phyloP scores from a whole-genome alignment of 768 basidiomycete genomes.

The Hortiboletus flavorubellus region DNA sequence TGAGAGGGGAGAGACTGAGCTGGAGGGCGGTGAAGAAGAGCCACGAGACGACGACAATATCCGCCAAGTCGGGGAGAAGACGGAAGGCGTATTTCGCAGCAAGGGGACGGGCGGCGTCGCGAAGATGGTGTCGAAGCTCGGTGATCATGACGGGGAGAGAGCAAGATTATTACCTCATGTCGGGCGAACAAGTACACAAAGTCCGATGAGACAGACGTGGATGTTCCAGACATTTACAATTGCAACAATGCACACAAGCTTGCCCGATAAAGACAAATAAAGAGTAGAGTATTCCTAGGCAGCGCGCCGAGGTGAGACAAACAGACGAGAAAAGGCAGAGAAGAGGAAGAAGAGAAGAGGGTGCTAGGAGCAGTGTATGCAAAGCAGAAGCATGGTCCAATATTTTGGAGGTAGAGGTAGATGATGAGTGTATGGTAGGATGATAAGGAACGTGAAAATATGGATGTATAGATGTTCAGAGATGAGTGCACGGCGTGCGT shows the following conservation, averaged over 20 bases:
- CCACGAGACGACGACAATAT: constrained; percentile 52
- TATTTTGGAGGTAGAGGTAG: constrained; percentile 24
- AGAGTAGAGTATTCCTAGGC: constrained; percentile 27
- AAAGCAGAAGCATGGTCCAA: constrained; percentile 26
- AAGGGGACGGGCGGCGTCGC: constrained; percentile 28
- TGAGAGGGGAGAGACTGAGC: constrained; percentile 51
- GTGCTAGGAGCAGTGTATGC: constrained; percentile 21
- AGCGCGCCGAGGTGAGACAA: constrained; percentile 4
- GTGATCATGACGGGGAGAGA: constrained; percentile 22
- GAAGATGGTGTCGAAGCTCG: constrained; percentile 28
- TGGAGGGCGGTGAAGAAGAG: constrained; percentile 58
- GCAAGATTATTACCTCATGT: constrained; percentile 17
- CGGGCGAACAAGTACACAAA: constrained; percentile 11
- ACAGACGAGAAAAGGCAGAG: neutral
- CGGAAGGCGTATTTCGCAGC: constrained; percentile 44
- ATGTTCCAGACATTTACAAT: constrained; percentile 28
- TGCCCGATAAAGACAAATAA: constrained; percentile 36
- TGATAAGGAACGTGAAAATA: constrained; percentile 27
- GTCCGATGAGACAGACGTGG: neutral
- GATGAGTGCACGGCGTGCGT: constrained; percentile 17
- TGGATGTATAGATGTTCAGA: constrained; percentile 21
- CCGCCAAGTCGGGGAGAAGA: constrained; percentile 53
- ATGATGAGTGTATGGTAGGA: constrained; percentile 24
- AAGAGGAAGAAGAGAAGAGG: neutral
- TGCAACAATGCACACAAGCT: constrained; percentile 24